Base-by-base conservation (phyloP, 176 grass and related monocot species). In the Oryza rufipogon region DNA sequence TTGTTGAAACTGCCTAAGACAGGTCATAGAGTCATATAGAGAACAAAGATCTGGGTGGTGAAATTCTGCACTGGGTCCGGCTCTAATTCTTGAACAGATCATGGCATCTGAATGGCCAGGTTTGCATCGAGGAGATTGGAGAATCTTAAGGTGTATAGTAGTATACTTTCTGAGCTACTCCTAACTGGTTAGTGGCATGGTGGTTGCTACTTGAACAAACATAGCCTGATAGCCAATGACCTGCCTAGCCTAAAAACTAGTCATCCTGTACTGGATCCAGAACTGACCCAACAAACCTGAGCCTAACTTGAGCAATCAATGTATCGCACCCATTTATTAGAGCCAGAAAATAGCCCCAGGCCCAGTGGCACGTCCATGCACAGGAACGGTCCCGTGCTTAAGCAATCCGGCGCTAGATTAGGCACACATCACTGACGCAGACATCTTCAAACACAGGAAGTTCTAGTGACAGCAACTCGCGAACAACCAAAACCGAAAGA, bases 401-500 rank as follows among this genome's bases (percentile, higher is more conserved):
- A 82, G 83, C 79, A 86, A 83, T 49, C 68, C 58, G 51, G 64
- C 19, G 5, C 11, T 34, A 66, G 46, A 85, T 78, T 78, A 74
- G 79, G 79, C 47, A 4, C 34, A 66, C 88, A 68, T 90, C 60
- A 63, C 70, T 10, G 84, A 86, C 3, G 74, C 60, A 6, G 80
- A 86, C 88, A 36, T 26, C 48, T 78, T 64, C 81, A 26, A 46
- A 20, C 26, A 34, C 74, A 41, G 8, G 25, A 51, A 82, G 22
- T 48, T 68, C 41, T 36, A 7, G 83, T 22, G 66, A 89, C 12
- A 68, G 88, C 45, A 73, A 82, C 88, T 47, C 13, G 20, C 15
- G 73, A 90, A 74, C 84, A 61, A 79, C 79, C 68, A 44, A 69
- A 70, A 69, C 80, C 74, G 63, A 79, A 83, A 79, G 46, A 47